Evolutionary conservation across 2,329 filamentous ascomycete genomes (phyloP).

Genomic region (Fusarium tanahbumbuense): DNA sequence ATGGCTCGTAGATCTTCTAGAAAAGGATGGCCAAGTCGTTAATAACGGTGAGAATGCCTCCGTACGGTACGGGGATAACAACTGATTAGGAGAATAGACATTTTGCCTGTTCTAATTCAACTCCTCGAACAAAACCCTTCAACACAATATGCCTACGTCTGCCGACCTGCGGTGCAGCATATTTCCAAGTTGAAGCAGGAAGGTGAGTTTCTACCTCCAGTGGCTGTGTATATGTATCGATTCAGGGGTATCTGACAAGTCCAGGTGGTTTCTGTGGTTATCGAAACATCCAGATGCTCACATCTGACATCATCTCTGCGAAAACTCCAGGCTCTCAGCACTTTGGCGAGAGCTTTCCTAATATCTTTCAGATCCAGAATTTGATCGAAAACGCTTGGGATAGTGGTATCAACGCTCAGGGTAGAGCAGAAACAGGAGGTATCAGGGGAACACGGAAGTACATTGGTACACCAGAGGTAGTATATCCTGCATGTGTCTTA

Average conservation of each 20-base stretch:
- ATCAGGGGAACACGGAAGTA: constrained; percentile 92
- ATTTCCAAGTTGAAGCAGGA: constrained; percentile 85
- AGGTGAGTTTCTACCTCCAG: constrained; percentile 55
- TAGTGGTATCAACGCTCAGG: constrained; percentile 79
- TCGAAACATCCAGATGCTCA: constrained; percentile 91
- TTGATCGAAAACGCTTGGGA: constrained; percentile 92
- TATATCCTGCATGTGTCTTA: background rate
- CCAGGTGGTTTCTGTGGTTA: constrained; percentile 92
- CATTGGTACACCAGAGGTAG: constrained; percentile 90
- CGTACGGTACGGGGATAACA: constrained; percentile 2
- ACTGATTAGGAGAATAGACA: constrained; percentile 51
- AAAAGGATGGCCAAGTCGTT: constrained; percentile 67
- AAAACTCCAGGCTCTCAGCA: constrained; percentile 66
- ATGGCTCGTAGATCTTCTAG: constrained; percentile 72
- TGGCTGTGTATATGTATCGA: background rate
- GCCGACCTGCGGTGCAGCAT: constrained; percentile 79
- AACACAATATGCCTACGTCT: constrained; percentile 81
- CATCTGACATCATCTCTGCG: constrained; percentile 78
- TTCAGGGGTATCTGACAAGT: constrained; percentile 1
- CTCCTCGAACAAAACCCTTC: constrained; percentile 71
- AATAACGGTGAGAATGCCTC: constrained; percentile 58
- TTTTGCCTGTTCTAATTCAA: constrained; percentile 71
- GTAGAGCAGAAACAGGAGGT: constrained; percentile 84
- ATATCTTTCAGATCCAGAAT: constrained; percentile 85
- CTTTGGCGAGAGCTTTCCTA: constrained; percentile 74